A percentile compares a stretch with the other conserved stretches of the same genome.
phyloP scores from a whole-genome alignment of 23 red algal genomes.

The Gracilaria caudata region DNA sequence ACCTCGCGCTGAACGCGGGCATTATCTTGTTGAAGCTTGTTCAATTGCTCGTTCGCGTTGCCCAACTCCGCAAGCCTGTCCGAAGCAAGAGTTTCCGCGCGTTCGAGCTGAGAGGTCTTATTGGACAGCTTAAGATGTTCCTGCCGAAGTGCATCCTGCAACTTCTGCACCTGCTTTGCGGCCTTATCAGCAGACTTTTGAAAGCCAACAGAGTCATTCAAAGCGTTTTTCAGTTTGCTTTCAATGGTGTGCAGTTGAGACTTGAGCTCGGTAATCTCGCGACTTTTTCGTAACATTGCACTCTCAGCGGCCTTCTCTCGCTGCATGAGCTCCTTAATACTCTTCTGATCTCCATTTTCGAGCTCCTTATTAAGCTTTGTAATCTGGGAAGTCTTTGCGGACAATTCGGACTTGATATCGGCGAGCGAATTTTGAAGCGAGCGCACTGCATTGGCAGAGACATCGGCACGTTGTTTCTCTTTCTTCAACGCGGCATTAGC shows the following conservation, averaged over 20 bases:
- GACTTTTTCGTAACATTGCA: constrained; percentile 56
- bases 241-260: constrained; percentile 18
- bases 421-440: constrained; percentile 26
- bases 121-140: constrained; percentile 2
- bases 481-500: constrained; percentile 40
- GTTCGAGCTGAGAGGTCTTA: background rate
- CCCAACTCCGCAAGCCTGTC: constrained; percentile 12
- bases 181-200: constrained; percentile 37
- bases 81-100: constrained; percentile 9
- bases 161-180: constrained; percentile 24
- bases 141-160: constrained; percentile 27
- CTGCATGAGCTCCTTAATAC: constrained; percentile 52
- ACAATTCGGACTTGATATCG: constrained; percentile 21
- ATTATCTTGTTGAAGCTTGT: constrained; percentile 29
- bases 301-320: constrained; percentile 66
- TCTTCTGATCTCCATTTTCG: constrained; percentile 57
- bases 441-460: constrained; percentile 35
- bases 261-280: constrained; percentile 53
- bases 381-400: constrained; percentile 27
- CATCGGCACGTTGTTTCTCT: constrained; percentile 20
- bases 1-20: constrained; percentile 41
- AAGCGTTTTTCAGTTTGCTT: constrained; percentile 17
- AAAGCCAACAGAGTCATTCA: constrained; percentile 45
- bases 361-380: constrained; percentile 53
- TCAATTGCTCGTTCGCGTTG: background rate